These are phyloP conservation scores for Aspergillus chevalieri DNA, from an alignment of 2,329 filamentous ascomycete genomes.

Conservation along the genomic window DNA sequence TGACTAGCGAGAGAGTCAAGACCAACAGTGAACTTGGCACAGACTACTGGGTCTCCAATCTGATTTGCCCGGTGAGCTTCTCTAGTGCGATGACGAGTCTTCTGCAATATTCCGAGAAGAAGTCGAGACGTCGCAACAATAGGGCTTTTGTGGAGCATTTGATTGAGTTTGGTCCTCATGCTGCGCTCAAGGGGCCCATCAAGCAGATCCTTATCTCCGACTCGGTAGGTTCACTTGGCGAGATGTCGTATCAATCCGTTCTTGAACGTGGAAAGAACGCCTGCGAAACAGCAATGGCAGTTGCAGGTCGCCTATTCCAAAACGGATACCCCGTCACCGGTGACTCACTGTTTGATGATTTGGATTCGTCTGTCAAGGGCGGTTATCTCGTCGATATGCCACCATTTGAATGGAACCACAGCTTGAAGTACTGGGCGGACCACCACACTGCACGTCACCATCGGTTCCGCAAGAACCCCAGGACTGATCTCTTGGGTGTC, in stretches of 20 bases:
- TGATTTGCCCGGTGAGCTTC: constrained; percentile 10
- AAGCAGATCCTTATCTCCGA: constrained; percentile 16
- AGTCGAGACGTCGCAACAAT: neutral
- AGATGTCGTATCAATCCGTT: constrained; percentile 9
- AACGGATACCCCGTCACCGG: constrained; percentile 3
- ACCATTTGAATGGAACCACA: constrained; percentile 13
- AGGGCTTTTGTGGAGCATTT: constrained; percentile 5
- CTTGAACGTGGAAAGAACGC: constrained; percentile 14
- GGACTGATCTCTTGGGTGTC: constrained; percentile 9
- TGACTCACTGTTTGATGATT: neutral
- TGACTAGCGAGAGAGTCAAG: neutral
- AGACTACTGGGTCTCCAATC: constrained; percentile 6
- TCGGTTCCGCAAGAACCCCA: constrained; percentile 8
- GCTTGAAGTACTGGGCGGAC: constrained; percentile 13
- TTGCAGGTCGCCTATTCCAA: constrained; percentile 7
- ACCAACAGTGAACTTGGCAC: neutral
- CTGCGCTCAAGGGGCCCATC: constrained; percentile 25
- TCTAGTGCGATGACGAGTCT: constrained; percentile 4
- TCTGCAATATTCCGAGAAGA: constrained; percentile 1
- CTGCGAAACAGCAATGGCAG: constrained; percentile 6
- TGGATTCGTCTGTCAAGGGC: constrained; percentile 5
- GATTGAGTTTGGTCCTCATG: constrained; percentile 34
- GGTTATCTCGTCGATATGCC: constrained; percentile 8
- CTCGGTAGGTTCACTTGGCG: neutral
- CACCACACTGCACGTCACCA: constrained; percentile 11